Conservation (phyloP, 257 asterid genomes). For the Solanum pinnatisectum region DNA sequence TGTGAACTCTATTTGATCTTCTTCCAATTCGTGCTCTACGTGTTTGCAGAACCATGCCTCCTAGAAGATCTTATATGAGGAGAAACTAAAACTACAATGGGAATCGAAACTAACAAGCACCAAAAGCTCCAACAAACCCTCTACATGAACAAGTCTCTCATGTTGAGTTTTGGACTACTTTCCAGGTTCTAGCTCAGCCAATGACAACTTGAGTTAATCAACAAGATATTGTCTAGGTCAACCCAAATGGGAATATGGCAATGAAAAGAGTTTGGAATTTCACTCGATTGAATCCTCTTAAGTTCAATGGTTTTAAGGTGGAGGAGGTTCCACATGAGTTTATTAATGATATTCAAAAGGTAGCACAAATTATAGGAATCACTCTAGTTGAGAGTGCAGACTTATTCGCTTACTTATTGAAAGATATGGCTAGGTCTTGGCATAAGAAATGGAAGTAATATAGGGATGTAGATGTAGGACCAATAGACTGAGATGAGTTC, state of each 20-base stretch:
- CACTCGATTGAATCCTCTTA: background rate
- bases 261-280: too few species aligned
- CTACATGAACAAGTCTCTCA: too few species aligned
- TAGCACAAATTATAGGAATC: background rate
- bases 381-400: background rate
- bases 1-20: too few species aligned
- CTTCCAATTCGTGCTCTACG: background rate
- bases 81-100: background rate
- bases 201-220: background rate
- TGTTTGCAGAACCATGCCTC: background rate
- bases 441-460: background rate
- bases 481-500: too few species aligned
- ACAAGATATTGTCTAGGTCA: background rate
- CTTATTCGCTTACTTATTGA: background rate
- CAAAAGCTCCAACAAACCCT: background rate
- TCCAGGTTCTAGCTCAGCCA: background rate
- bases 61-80: too few species aligned
- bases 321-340: background rate
- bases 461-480: background rate
- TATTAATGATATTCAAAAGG: background rate
- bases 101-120: background rate
- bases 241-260: background rate
- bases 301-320: background rate
- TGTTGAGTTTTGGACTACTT: background rate
- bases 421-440: background rate